Evolutionary conservation across 805 yeast species (phyloP), one percentile per base, ranked within the genome.

Genomic region (Sungouiella blattae): DNA sequence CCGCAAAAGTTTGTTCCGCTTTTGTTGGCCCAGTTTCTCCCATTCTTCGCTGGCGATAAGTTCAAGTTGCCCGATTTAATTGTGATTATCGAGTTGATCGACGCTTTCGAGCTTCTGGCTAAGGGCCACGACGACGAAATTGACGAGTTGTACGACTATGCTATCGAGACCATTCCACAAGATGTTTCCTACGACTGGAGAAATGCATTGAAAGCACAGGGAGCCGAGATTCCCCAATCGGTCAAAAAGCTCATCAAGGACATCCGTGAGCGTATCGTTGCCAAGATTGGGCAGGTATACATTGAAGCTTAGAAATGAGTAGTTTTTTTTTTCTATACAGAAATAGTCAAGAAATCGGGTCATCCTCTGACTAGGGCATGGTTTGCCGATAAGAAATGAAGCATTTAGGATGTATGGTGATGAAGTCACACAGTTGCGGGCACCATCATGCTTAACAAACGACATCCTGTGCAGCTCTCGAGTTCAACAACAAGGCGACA

Each of bases 401-500:
- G 36, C n/a, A n/a, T n/a, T n/a, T n/a, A n/a, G n/a, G n/a, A n/a
- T n/a, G n/a, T n/a, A n/a, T n/a, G n/a, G n/a, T n/a, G n/a, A n/a
- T n/a, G n/a, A n/a, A n/a, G n/a, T n/a, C n/a, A n/a, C n/a, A n/a
- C n/a, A n/a, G n/a, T n/a, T n/a, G 18, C 22, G 18, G 14, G 22
- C 27, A 18, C 18, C 18, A 32, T 23, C 31, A 32, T 28, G 40
- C 39, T 73, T 78, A 84, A 75, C 95, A 87, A 55, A 71, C 61
- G 49, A 87, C 95, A 62, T 84, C 96, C 69, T 85, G 94, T 49
- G 86, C 82, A 53, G 98, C 98, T 77, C 95, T 85, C 47, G 98
- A 89, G 85, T 93, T 93, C 72, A 93, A 80, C 65, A 93, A 78
- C 63, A 93, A 80, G 49, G 98, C 98, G 52, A 93, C 98, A 78